These are phyloP conservation scores for Coniochaeta ligniaria DNA, from an alignment of 2,329 filamentous ascomycete species.

Conservation along the genomic window DNA sequence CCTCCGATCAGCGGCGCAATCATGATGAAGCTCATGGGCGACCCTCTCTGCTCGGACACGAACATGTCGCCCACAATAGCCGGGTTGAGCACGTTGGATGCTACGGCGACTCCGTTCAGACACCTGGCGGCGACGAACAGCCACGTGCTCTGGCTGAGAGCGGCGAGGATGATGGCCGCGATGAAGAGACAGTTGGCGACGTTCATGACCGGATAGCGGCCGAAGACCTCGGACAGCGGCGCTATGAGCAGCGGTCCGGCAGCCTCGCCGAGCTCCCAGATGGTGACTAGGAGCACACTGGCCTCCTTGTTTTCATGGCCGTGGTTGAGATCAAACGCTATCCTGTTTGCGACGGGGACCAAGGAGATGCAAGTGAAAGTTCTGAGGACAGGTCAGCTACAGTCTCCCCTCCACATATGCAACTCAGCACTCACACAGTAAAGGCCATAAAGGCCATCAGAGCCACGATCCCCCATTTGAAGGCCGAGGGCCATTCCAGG, in stretches of 20 bases:
- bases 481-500: slow-evolving; percentile 41
- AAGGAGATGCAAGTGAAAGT: slow-evolving; percentile 52
- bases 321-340: slow-evolving; percentile 36
- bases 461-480: slow-evolving; percentile 46
- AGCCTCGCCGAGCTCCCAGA: slow-evolving; percentile 62
- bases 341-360: slow-evolving; percentile 44
- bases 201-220: slow-evolving; percentile 48
- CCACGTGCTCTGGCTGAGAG: slow-evolving; percentile 34
- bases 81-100: slow-evolving; percentile 56
- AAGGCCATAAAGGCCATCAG: slow-evolving; percentile 48
- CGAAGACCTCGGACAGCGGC: slow-evolving; percentile 54
- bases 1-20: slow-evolving; percentile 51
- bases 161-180: slow-evolving; percentile 36
- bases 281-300: slow-evolving; percentile 58
- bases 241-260: slow-evolving; percentile 54
- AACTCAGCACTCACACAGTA: slow-evolving; percentile 36
- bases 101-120: slow-evolving; percentile 55
- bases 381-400: slow-evolving; percentile 19
- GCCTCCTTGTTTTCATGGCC: slow-evolving; percentile 34
- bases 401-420: neutral
- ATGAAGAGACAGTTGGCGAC: slow-evolving; percentile 44
- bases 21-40: slow-evolving; percentile 49
- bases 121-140: slow-evolving; percentile 47
- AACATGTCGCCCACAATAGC: slow-evolving; percentile 60
- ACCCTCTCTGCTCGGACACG: slow-evolving; percentile 46